Conservation (phyloP, 108 stramenopile genomes). For the Cyclotella baltica region DNA sequence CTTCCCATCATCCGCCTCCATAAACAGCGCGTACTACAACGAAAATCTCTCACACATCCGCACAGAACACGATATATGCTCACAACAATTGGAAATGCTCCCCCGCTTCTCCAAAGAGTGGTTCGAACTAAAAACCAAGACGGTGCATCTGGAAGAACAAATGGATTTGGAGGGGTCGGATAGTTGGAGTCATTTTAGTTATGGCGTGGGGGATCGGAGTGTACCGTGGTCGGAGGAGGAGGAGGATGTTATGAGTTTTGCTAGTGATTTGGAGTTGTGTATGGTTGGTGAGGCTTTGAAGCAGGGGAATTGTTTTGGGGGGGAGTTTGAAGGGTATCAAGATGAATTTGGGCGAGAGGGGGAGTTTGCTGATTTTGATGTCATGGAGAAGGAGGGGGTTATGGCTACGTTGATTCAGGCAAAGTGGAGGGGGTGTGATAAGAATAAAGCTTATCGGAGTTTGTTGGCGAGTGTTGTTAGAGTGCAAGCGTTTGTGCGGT, state of each 20-base stretch:
- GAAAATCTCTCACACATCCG: too few relatives aligned
- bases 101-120: conserved; percentile 12
- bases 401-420: conserved; percentile 5
- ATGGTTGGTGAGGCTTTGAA: conserved; percentile 20
- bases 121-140: conserved; percentile 17
- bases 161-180: not conserved
- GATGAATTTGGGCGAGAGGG: not conserved
- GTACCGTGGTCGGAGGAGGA: conserved; percentile 8
- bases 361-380: not conserved
- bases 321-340: not conserved
- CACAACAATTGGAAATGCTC: not conserved
- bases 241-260: conserved; percentile 17
- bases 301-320: conserved; percentile 15
- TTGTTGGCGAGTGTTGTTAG: not conserved
- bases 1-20: conserved; percentile 4
- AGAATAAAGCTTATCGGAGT: not conserved
- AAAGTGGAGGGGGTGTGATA: not conserved
- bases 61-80: too few relatives aligned
- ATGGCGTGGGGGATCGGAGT: not conserved
- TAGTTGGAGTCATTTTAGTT: conserved; percentile 17
- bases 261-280: conserved; percentile 7
- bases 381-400: not conserved
- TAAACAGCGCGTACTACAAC: conserved; percentile 11
- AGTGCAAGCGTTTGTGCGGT: not conserved
- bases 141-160: conserved; percentile 8